These are phyloP conservation scores for Hymenoscyphus occultus DNA, from an alignment of 2,329 filamentous ascomycete genomes.

Conservation along the genomic window DNA sequence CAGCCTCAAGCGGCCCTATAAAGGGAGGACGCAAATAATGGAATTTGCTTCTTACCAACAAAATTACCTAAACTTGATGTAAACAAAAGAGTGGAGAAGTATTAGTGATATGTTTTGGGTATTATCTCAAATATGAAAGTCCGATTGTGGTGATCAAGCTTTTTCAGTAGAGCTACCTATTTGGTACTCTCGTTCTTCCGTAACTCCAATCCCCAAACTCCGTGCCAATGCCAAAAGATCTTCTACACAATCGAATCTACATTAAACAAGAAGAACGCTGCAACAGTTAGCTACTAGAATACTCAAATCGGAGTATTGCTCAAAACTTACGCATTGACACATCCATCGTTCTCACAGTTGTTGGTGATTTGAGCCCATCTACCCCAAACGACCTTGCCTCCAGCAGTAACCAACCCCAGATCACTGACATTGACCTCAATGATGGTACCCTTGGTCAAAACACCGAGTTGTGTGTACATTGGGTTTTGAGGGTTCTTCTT, in stretches of 20 bases:
- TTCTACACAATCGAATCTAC: background rate
- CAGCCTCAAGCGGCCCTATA: too few relatives aligned
- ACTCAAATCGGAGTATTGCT: background rate
- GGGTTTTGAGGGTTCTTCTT: conserved; percentile 88
- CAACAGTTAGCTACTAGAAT: conserved; percentile 9
- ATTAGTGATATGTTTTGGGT: background rate
- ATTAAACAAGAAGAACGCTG: conserved; percentile 30
- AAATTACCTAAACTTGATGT: background rate
- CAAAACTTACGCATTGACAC: conserved; percentile 47
- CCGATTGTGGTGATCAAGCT: background rate
- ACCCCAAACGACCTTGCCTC: conserved; percentile 92
- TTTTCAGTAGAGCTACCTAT: conserved; percentile 3
- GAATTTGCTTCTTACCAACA: background rate
- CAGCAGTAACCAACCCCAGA: conserved; percentile 83
- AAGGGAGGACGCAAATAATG: background rate
- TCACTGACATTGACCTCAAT: conserved; percentile 94
- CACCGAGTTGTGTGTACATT: conserved; percentile 80
- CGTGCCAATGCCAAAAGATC: conserved; percentile 19
- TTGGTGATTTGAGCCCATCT: conserved; percentile 71
- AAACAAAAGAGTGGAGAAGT: background rate
- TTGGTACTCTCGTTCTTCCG: conserved; percentile 5
- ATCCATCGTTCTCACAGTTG: conserved; percentile 59
- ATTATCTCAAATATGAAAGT: background rate
- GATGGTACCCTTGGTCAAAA: conserved; percentile 79
- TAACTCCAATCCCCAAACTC: conserved; percentile 20